Evolutionary conservation across 345 rosid species (phyloP), one percentile per base, ranked within the genome.

Genomic region (Aquilaria malaccensis): DNA sequence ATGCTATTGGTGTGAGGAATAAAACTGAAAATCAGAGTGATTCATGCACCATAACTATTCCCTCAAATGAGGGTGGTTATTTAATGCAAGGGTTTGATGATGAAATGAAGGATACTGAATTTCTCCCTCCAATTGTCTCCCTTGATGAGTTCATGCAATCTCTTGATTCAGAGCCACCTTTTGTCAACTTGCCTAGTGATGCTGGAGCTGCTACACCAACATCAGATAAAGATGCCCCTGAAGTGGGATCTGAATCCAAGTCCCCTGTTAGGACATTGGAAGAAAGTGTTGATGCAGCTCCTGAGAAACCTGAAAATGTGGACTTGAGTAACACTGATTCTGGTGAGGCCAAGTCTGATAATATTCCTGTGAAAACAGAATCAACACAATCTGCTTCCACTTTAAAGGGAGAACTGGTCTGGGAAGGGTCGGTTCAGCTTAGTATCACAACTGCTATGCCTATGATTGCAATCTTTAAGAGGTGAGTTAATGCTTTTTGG

Each of bases 81-180:
- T 72, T 75, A 32, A 70, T 74, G 78, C 85, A 84, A 65, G 83
- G 83, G 67, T 79, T 87, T 9, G 97, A 95, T 72, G 92, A 94
- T 79, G 93, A 79, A 62, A 61, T 88, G 76, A 83, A 88, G 63
- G 91, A 83, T 67, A 74, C 77, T 4, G 94, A 79, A 48, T 80
- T 83, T 82, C 99, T 87, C 72, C 91, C 97, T 73, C 91, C 96
- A 48, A 89, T 89, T 69, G 96, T 85, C 45, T 87, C 98, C 37
- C 83, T 93, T 52, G 94, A 93, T 55, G 89, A 87, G 65, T 93
- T 89, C 72, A 86, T 95, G 95, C 85, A 88, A 68, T 91, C 96
- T 37, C 85, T 95, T 66, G 78, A 86, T 76, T 70, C 96, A 2
- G 99, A 90, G 71, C 96, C 96, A 14, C 96, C 96, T 10, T 94